phyloP scores from a whole-genome alignment of 305 asterid genomes.

The Rubia peregrina region DNA sequence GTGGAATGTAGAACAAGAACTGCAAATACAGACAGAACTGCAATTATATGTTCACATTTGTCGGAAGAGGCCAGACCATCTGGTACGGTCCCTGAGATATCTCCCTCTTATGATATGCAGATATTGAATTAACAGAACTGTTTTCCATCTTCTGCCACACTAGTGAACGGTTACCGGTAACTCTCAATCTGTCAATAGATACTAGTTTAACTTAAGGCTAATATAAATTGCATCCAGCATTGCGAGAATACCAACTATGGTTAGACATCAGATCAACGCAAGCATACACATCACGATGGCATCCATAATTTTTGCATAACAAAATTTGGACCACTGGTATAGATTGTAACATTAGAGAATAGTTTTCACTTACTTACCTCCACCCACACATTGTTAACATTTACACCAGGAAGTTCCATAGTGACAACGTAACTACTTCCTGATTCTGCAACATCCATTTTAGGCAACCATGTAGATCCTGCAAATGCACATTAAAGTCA shows the following conservation, averaged over 20 bases:
- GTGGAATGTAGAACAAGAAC: neutral
- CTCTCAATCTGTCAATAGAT: constrained; percentile 44
- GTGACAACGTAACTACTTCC: constrained; percentile 42
- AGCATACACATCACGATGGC: neutral
- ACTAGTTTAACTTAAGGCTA: neutral
- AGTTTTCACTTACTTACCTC: constrained; percentile 45
- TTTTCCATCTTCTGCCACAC: constrained; percentile 23
- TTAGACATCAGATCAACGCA: neutral
- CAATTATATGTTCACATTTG: constrained; percentile 42
- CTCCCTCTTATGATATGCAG: constrained; percentile 52
- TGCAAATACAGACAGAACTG: neutral
- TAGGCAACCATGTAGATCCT: constrained; percentile 57
- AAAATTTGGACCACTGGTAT: neutral
- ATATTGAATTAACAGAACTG: constrained; percentile 27
- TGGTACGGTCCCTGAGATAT: constrained; percentile 56
- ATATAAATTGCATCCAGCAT: neutral
- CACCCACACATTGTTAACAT: constrained; percentile 41
- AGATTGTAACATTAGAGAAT: neutral
- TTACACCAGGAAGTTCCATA: constrained; percentile 70
- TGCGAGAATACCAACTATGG: neutral
- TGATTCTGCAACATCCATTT: constrained; percentile 68
- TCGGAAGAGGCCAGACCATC: constrained; percentile 67
- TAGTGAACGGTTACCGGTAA: constrained; percentile 45
- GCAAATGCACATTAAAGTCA: constrained; percentile 12
- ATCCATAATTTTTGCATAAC: neutral